phyloP scores from a whole-genome alignment of 345 rosid species.

The Rubroshorea leprosula region DNA sequence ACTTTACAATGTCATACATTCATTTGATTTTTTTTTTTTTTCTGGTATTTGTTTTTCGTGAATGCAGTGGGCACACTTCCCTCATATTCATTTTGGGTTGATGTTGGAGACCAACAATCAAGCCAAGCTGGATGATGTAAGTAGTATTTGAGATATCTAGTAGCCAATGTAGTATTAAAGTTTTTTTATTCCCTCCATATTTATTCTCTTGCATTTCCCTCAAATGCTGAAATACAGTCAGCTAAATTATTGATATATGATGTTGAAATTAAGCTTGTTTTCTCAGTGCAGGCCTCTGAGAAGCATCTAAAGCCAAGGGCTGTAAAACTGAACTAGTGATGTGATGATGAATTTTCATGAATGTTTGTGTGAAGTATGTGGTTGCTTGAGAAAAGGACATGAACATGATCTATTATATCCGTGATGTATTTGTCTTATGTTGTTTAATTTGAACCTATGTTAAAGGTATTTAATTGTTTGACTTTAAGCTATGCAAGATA shows the following conservation, averaged over 20 bases:
- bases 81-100: slow-evolving; percentile 85
- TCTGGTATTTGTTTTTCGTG: neutral
- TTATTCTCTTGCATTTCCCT: too few relatives aligned
- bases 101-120: slow-evolving; percentile 76
- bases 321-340: slow-evolving; percentile 32
- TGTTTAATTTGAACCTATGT: too few relatives aligned
- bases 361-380: slow-evolving; percentile 4
- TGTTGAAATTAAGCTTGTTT: neutral
- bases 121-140: slow-evolving; percentile 48
- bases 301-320: slow-evolving; percentile 42
- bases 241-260: neutral
- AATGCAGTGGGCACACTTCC: slow-evolving; percentile 96
- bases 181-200: too few relatives aligned
- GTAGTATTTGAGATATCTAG: slow-evolving; percentile 9
- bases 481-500: too few relatives aligned
- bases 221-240: too few relatives aligned
- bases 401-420: too few relatives aligned
- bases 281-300: slow-evolving; percentile 31
- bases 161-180: too few relatives aligned
- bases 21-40: slow-evolving; percentile 9
- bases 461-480: too few relatives aligned
- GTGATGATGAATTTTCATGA: slow-evolving; percentile 11
- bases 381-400: too few relatives aligned
- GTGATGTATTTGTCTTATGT: slow-evolving; percentile 17
- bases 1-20: neutral